Evolutionary conservation across 352 stramenopile species (phyloP).

Genomic region (Phytophthora vignae): DNA sequence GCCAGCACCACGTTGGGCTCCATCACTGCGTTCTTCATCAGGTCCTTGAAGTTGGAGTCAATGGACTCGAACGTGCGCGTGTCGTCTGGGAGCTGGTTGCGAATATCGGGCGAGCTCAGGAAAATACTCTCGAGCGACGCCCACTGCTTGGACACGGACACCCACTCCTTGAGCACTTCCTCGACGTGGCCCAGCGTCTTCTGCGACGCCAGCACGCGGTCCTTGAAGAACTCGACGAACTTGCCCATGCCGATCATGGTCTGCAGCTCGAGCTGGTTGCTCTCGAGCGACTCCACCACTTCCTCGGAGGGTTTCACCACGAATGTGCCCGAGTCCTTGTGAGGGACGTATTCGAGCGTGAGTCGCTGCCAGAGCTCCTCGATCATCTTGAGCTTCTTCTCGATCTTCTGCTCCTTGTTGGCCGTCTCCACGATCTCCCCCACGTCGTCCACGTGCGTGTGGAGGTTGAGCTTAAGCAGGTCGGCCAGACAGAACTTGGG

Average conservation of each 20-base stretch:
- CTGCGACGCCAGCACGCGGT: conserved; percentile 79
- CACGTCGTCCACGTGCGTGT: conserved; percentile 86
- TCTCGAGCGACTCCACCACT: conserved; percentile 88
- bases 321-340: conserved; percentile 89
- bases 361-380: conserved; percentile 86
- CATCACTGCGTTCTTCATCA: conserved; percentile 92
- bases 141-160: conserved; percentile 90
- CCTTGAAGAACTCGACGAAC: conserved; percentile 92
- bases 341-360: conserved; percentile 87
- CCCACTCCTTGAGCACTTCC: conserved; percentile 90
- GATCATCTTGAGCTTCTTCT: conserved; percentile 92
- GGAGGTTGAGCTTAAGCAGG: conserved; percentile 84
- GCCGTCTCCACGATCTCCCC: conserved; percentile 90
- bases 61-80: conserved; percentile 90
- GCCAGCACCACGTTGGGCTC: conserved; percentile 84
- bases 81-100: conserved; percentile 88
- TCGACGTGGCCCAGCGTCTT: conserved; percentile 88
- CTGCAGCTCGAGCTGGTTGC: conserved; percentile 88
- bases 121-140: conserved; percentile 91
- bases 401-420: conserved; percentile 92
- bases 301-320: conserved; percentile 88
- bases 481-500: conserved; percentile 87
- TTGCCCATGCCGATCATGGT: conserved; percentile 93
- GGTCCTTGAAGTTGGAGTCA: conserved; percentile 91
- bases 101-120: conserved; percentile 88